Conservation (phyloP, 345 rosid genomes). For the Pistacia atlantica region DNA sequence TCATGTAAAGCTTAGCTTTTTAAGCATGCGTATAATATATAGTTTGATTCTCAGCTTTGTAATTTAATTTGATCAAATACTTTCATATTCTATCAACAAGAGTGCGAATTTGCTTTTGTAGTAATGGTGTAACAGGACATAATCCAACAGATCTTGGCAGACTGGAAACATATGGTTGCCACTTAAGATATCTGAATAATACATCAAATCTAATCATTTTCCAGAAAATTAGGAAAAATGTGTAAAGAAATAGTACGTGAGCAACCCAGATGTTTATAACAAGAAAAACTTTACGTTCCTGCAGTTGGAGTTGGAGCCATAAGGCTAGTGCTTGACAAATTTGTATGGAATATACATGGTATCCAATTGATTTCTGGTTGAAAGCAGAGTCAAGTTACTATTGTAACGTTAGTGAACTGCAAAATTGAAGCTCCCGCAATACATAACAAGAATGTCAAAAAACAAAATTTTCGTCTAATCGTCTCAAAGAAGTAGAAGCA, state of each 20-base stretch:
- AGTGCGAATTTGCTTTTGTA: background rate
- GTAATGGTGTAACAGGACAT: background rate
- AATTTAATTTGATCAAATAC: background rate
- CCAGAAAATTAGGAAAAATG: background rate
- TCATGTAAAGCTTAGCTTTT: background rate
- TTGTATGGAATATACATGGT: too few relatives aligned
- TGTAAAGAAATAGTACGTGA: too few relatives aligned
- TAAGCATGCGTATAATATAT: background rate
- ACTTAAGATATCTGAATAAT: too few relatives aligned
- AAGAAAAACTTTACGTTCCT: too few relatives aligned
- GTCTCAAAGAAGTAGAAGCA: background rate
- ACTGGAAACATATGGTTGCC: too few relatives aligned
- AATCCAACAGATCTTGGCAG: constrained; percentile 1
- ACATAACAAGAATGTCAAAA: background rate
- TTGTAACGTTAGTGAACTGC: background rate
- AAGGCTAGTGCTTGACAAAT: too few relatives aligned
- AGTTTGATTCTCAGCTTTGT: background rate
- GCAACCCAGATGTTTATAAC: too few relatives aligned
- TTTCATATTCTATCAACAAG: too few relatives aligned
- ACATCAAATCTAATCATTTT: background rate
- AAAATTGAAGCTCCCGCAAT: background rate
- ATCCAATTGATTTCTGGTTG: too few relatives aligned
- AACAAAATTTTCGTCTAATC: background rate
- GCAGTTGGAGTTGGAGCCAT: too few relatives aligned
- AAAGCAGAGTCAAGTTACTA: background rate